These are phyloP conservation scores for Kappamyces sp. DNA, from an alignment of 192 early-diverging fungal genomes.

Conservation along the genomic window DNA sequence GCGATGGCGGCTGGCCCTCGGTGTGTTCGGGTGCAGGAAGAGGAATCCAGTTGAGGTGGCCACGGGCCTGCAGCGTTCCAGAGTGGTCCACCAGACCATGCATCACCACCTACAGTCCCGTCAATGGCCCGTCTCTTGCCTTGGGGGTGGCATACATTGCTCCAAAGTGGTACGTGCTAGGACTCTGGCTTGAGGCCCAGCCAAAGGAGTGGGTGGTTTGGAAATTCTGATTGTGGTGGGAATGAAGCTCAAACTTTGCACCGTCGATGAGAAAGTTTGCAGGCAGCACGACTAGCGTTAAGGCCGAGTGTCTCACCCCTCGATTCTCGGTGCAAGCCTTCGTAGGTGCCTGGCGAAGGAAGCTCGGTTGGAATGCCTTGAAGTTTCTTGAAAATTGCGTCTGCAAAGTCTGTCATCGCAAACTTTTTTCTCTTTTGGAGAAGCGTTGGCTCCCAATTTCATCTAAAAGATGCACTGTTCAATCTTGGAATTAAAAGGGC, in stretches of 20 bases:
- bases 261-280: slow-evolving; percentile 91
- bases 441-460: too few species aligned
- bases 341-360: slow-evolving; percentile 76
- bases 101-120: slow-evolving; percentile 40
- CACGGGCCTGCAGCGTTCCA: slow-evolving; percentile 75
- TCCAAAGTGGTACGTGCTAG: slow-evolving; percentile 88
- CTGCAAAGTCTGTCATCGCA: too few species aligned
- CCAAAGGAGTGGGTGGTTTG: slow-evolving; percentile 89
- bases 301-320: slow-evolving; percentile 50
- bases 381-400: too few species aligned
- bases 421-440: too few species aligned
- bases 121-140: slow-evolving; percentile 29
- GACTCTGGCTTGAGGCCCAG: slow-evolving; percentile 68
- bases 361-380: too few species aligned
- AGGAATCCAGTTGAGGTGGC: slow-evolving; percentile 76
- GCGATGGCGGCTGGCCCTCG: slow-evolving; percentile 24
- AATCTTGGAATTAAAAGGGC: too few species aligned
- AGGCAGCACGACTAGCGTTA: slow-evolving; percentile 62
- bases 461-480: too few species aligned
- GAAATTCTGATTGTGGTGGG: slow-evolving; percentile 90
- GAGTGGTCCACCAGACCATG: slow-evolving; percentile 94
- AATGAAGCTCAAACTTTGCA: slow-evolving; percentile 86
- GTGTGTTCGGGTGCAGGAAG: slow-evolving; percentile 29
- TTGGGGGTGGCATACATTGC: slow-evolving; percentile 75
- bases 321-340: slow-evolving; percentile 72